These are phyloP conservation scores for Auricularia cornea DNA, from an alignment of 768 basidiomycete species.

Conservation along the genomic window DNA sequence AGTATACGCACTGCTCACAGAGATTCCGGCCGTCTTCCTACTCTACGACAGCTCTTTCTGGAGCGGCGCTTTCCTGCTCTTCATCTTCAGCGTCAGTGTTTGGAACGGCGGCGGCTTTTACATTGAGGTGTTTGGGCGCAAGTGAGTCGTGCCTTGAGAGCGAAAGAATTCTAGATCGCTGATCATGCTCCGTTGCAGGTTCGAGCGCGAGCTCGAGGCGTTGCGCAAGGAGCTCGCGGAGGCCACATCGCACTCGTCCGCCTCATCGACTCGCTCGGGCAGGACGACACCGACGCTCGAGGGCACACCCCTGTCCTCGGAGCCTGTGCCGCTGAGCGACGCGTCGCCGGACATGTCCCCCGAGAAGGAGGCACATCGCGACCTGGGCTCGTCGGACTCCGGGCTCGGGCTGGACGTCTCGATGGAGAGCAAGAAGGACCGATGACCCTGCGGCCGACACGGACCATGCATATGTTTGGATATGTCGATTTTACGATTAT, in stretches of 20 bases:
- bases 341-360: not conserved
- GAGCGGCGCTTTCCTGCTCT: constrained; percentile 68
- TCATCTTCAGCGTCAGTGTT: constrained; percentile 77
- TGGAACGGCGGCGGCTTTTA: constrained; percentile 98
- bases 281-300: constrained; percentile 39
- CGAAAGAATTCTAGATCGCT: not conserved
- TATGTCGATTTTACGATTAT: too few relatives aligned
- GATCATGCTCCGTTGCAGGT: constrained; percentile 38
- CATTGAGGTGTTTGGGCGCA: constrained; percentile 93
- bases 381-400: not conserved
- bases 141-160: constrained; percentile 57
- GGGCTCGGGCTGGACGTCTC: not conserved
- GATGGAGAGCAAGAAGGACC: not conserved
- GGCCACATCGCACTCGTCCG: constrained; percentile 22
- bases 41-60: constrained; percentile 74
- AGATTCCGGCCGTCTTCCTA: constrained; percentile 74
- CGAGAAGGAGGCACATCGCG: not conserved
- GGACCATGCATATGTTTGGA: too few relatives aligned
- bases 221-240: constrained; percentile 86
- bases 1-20: constrained; percentile 83
- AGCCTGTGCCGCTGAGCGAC: not conserved
- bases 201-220: constrained; percentile 86
- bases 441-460: not conserved
- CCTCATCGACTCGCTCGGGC: constrained; percentile 34
- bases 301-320: not conserved